Conservation (phyloP, 768 basidiomycete species). For the Pulveroboletus sp. region DNA sequence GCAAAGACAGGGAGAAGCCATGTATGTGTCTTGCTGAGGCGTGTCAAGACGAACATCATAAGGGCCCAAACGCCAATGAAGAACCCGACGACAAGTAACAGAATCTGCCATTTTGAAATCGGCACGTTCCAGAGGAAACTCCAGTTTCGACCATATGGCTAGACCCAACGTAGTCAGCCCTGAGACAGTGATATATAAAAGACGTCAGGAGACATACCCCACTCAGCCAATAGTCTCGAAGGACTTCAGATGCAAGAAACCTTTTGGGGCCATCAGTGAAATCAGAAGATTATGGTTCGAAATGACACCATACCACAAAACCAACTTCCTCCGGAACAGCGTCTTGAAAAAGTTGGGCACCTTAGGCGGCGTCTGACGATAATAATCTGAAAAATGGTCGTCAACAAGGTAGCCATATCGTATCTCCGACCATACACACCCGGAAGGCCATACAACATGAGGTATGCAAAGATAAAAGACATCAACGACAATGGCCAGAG, state of each 20-base stretch:
- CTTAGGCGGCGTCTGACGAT: constrained; percentile 88
- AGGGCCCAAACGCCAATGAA: constrained; percentile 84
- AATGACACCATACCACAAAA: constrained; percentile 57
- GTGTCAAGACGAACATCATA: constrained; percentile 68
- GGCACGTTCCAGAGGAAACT: constrained; percentile 84
- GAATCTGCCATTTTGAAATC: constrained; percentile 78
- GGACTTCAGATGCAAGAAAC: constrained; percentile 87
- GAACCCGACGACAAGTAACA: constrained; percentile 75
- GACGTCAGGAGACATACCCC: constrained; percentile 47
- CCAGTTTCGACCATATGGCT: constrained; percentile 96
- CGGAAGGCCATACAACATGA: constrained; percentile 83
- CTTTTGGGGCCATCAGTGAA: constrained; percentile 14
- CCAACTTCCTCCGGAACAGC: constrained; percentile 84
- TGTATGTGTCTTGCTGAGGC: constrained; percentile 90
- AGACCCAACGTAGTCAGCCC: constrained; percentile 11
- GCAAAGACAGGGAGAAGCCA: constrained; percentile 95
- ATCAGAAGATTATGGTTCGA: not conserved
- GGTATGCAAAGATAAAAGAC: constrained; percentile 72
- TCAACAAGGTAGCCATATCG: not conserved
- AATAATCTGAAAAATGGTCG: constrained; percentile 56
- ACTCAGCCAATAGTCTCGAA: constrained; percentile 91
- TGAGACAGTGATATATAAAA: not conserved
- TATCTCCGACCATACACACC: constrained; percentile 40
- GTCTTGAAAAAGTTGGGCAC: constrained; percentile 91
- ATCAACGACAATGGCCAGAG: constrained; percentile 78